Evolutionary conservation across 805 yeast genomes (phyloP).

Genomic region (Blastobotrys mokoenaii): DNA sequence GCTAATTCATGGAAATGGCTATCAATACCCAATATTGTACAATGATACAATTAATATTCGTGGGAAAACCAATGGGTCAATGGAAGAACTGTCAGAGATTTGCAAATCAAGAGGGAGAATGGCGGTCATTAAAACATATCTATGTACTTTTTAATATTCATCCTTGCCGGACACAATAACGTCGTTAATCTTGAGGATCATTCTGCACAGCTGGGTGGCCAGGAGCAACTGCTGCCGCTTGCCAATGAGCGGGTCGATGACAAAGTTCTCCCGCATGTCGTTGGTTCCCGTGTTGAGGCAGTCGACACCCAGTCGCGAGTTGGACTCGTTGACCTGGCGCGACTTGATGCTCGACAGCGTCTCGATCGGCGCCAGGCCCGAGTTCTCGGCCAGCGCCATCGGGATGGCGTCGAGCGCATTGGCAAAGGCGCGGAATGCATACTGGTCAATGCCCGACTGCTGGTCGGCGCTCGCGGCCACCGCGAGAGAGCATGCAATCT

Average conservation of each 20-base stretch:
- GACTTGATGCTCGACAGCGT: slow-evolving; percentile 77
- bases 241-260: slow-evolving; percentile 94
- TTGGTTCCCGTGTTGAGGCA: slow-evolving; percentile 81
- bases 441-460: slow-evolving; percentile 93
- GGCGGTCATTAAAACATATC: no score
- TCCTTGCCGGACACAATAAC: slow-evolving; percentile 88
- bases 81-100: no score
- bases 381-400: slow-evolving; percentile 91
- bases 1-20: no score
- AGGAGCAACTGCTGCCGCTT: slow-evolving; percentile 90
- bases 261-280: slow-evolving; percentile 90
- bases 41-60: no score
- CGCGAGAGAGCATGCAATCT: slow-evolving; percentile 84
- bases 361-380: slow-evolving; percentile 92
- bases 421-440: slow-evolving; percentile 93
- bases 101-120: no score
- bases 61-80: no score
- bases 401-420: slow-evolving; percentile 87
- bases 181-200: slow-evolving; percentile 94
- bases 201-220: slow-evolving; percentile 95
- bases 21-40: no score
- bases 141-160: slow-evolving; percentile 28
- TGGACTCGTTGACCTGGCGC: slow-evolving; percentile 67
- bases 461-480: slow-evolving; percentile 87
- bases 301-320: slow-evolving; percentile 80